phyloP scores from a whole-genome alignment of 106 monocot genomes.

The Acanthochlamys bracteata region DNA sequence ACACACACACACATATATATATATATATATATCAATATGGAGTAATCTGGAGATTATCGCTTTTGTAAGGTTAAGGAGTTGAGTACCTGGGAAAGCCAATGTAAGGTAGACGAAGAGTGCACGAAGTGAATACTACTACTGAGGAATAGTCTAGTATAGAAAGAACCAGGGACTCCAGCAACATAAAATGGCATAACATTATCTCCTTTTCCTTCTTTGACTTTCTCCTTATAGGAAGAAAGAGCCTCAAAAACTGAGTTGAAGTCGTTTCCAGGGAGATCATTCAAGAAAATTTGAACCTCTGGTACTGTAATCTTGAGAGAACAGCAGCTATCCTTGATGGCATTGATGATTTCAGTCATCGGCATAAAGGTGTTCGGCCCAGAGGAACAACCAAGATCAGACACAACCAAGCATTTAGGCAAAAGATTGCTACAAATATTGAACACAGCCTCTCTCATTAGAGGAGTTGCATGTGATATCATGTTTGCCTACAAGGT shows the following conservation, averaged over 20 bases:
- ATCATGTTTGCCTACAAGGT: too few relatives aligned
- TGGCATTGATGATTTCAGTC: conserved; percentile 13
- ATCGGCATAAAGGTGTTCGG: too few relatives aligned
- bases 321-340: neutral
- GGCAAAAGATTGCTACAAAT: too few relatives aligned
- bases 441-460: too few relatives aligned
- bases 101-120: conserved; percentile 30
- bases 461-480: too few relatives aligned
- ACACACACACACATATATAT: too few relatives aligned
- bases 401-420: too few relatives aligned
- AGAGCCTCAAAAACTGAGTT: conserved; percentile 17
- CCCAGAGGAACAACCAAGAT: too few relatives aligned
- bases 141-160: conserved; percentile 35
- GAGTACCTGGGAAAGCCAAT: conserved; percentile 41
- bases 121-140: conserved; percentile 30
- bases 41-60: too few relatives aligned
- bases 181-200: conserved; percentile 14
- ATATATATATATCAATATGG: too few relatives aligned
- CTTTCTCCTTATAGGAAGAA: neutral
- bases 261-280: conserved; percentile 41
- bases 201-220: too few relatives aligned
- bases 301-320: conserved; percentile 5
- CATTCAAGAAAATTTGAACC: conserved; percentile 27
- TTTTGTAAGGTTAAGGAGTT: too few relatives aligned
- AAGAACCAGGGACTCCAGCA: conserved; percentile 30